Base-by-base conservation (phyloP, 371 early-diverging fungal genomes). In the Conidiobolus incongruus region DNA sequence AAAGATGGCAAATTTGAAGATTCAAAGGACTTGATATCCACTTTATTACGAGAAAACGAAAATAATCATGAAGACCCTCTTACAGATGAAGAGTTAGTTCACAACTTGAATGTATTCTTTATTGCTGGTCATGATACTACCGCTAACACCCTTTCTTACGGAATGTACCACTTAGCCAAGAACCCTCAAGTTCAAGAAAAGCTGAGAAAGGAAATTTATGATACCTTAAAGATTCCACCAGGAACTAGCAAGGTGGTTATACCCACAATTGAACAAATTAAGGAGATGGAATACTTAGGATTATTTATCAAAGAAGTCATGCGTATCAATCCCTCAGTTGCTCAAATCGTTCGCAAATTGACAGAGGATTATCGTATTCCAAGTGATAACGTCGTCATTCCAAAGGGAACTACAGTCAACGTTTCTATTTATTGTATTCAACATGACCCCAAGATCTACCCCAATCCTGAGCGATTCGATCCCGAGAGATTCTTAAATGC, bases 401-500 rank as follows among this genome's bases (percentile, higher is more conserved):
- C 40, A 6, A 11, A 16, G 16, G 28, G 19, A 3, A 41, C 41
- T 20, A n/a, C 4, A 17, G 7, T 41, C 4, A 41, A 20, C 32
- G 8, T 29, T 3, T 16, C 6, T 2, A 16, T 41, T 16, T 41
- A 28, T 24, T 1, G 11, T 6, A 16, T 26, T 11, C 32, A 31
- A 4, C 30, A 31, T 20, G 32, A 41, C 13, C 11, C 4, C 6
- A 31, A 31, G 7, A 31, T 17, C 11, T 41, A 16, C 21, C 17
- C 17, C 1, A 35, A 62, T 10, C 62, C 67, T 1, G 47, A 61
- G 0, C 33, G 36, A 17, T 70, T 68, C 26, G 47, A 58, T n/a
- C 72, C 70, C 1, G 65, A 65, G 16, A 53, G 70, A 23, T 70
- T 66, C 61, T 65, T 46, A 4, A 26, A 26, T 26, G 3, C 26